phyloP scores from a whole-genome alignment of 164 flowering plant genomes.

The Litsea cubeba region DNA sequence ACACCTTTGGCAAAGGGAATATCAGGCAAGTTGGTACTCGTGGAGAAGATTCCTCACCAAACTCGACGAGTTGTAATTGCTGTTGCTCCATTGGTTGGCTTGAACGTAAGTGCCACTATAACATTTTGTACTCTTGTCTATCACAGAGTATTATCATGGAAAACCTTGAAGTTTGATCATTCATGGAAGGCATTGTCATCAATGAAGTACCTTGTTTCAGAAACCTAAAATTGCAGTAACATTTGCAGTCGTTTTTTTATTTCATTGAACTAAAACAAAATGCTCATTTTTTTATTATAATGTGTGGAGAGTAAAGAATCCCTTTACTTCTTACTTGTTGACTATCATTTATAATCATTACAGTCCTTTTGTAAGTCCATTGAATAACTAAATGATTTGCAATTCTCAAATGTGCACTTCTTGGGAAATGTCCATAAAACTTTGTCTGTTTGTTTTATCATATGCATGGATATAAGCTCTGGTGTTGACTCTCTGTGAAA shows the following conservation, averaged over 20 bases:
- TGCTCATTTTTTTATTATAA: neutral
- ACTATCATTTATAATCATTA: neutral
- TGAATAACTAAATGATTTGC: neutral
- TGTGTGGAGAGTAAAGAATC: neutral
- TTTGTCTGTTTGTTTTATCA: no score
- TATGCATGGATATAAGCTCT: no score
- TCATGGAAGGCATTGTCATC: neutral
- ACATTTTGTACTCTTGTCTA: neutral
- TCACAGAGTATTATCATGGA: neutral
- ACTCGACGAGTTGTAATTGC: slow-evolving; percentile 49
- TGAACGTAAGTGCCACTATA: slow-evolving; percentile 34
- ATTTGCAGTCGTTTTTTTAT: neutral
- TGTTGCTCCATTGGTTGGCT: slow-evolving; percentile 58
- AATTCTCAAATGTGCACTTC: neutral
- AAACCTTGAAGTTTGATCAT: neutral
- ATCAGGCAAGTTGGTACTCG: slow-evolving; percentile 51
- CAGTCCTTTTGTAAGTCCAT: neutral
- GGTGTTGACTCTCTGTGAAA: no score
- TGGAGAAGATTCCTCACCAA: slow-evolving; percentile 46
- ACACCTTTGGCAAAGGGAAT: slow-evolving; percentile 41
- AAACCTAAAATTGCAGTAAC: neutral
- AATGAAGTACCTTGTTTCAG: neutral
- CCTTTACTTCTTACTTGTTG: neutral
- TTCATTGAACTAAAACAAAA: neutral
- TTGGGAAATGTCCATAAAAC: no score